These are phyloP conservation scores for Solanum bulbocastanum DNA, from an alignment of 257 asterid species.

Conservation along the genomic window DNA sequence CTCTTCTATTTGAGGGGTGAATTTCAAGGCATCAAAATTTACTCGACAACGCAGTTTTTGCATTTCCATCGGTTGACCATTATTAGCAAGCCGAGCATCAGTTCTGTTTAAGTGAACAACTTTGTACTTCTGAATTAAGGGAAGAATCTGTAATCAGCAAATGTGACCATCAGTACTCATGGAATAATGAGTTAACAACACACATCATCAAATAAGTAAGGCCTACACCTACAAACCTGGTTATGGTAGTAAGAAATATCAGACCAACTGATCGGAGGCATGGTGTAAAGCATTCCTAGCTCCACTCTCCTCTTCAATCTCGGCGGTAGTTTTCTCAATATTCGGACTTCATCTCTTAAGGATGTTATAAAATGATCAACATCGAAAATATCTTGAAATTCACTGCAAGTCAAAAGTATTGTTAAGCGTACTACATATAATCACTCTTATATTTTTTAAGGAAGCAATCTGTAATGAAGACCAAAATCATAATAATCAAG, in stretches of 20 bases:
- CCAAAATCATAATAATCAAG: not conserved
- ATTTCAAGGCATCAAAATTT: slow-evolving; percentile 65
- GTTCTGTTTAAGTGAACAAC: slow-evolving; percentile 91
- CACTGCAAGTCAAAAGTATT: slow-evolving; percentile 40
- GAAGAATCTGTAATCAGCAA: slow-evolving; percentile 61
- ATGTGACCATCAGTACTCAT: not conserved
- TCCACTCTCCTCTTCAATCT: slow-evolving; percentile 82
- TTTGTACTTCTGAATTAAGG: slow-evolving; percentile 77
- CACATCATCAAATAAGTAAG: not conserved
- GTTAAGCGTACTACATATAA: not conserved
- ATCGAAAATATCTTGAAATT: slow-evolving; percentile 85
- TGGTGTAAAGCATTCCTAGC: slow-evolving; percentile 54
- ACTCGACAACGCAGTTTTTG: slow-evolving; percentile 95
- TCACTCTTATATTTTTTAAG: not conserved
- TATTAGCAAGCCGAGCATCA: slow-evolving; percentile 88
- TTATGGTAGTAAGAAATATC: slow-evolving; percentile 78
- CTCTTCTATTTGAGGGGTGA: slow-evolving; percentile 91
- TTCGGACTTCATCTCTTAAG: slow-evolving; percentile 89
- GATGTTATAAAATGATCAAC: slow-evolving; percentile 88
- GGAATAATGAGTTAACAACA: not conserved
- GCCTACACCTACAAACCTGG: slow-evolving; percentile 37
- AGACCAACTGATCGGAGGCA: slow-evolving; percentile 98
- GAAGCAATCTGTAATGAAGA: not conserved
- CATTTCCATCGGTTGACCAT: slow-evolving; percentile 72
- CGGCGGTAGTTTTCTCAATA: slow-evolving; percentile 84